These are phyloP conservation scores for Psilocybe sp. DNA, from an alignment of 768 basidiomycete genomes.

Conservation along the genomic window DNA sequence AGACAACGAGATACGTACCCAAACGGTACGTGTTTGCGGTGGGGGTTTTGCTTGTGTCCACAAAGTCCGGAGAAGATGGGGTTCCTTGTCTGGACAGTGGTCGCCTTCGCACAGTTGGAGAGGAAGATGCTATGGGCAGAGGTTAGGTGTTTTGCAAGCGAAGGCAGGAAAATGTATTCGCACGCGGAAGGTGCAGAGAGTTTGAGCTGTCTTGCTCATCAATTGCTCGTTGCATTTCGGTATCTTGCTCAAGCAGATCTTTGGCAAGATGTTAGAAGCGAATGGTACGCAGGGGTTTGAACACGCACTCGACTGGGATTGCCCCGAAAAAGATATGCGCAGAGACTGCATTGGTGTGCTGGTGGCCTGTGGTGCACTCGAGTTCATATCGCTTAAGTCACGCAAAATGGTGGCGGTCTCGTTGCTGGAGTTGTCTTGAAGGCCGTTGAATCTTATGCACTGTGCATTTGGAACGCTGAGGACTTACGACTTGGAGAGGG, in stretches of 20 bases:
- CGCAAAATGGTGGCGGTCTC: constrained; percentile 37
- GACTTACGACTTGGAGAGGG: constrained; percentile 7
- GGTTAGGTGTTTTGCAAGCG: constrained; percentile 7
- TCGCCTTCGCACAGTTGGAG: constrained; percentile 4
- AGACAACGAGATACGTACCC: neutral
- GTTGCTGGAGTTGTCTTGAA: constrained; percentile 30
- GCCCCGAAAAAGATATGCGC: constrained; percentile 49
- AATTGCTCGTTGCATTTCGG: constrained; percentile 69
- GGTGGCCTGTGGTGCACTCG: constrained; percentile 45
- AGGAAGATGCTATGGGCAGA: constrained; percentile 6
- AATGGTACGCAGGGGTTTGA: constrained; percentile 12
- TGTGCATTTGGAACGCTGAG: neutral
- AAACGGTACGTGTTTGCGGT: neutral
- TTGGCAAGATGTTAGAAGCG: constrained; percentile 10
- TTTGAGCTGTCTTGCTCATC: constrained; percentile 49
- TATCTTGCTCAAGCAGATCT: constrained; percentile 71
- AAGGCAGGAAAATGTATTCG: constrained; percentile 8
- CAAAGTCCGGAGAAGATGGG: neutral
- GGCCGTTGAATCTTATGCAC: neutral
- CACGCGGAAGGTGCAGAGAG: constrained; percentile 22
- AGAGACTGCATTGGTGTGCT: constrained; percentile 57
- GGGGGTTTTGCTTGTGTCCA: constrained; percentile 3
- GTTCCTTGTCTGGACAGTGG: neutral
- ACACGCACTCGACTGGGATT: constrained; percentile 57
- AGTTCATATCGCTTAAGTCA: constrained; percentile 35